A percentile compares a stretch with the other conserved stretches of the same genome.
phyloP scores from a whole-genome alignment of 1,284 basidiomycete genomes.

The Sanghuangporus sanghuang region DNA sequence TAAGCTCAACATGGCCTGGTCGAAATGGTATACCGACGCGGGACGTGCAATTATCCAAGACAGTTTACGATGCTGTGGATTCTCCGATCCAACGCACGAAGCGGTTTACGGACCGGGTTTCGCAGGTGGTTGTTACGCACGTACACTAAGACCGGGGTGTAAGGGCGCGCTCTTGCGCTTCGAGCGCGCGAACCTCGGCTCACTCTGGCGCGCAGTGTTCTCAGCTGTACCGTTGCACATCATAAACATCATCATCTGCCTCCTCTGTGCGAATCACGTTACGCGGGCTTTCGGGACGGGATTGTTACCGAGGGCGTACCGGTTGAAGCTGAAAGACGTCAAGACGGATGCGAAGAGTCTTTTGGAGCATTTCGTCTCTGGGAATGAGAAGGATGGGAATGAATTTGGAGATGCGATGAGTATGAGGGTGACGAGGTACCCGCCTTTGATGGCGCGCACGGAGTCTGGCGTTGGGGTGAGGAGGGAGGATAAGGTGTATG shows the following conservation, averaged over 20 bases:
- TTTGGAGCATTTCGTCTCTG: constrained; percentile 6
- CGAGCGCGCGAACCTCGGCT: constrained; percentile 48
- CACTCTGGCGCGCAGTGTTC: constrained; percentile 58
- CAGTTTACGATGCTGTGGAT: constrained; percentile 68
- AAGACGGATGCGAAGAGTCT: constrained; percentile 32
- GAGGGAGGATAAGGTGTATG: constrained; percentile 11
- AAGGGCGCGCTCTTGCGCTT: constrained; percentile 59
- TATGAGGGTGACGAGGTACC: neutral
- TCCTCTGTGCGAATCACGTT: constrained; percentile 72
- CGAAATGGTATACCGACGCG: constrained; percentile 51
- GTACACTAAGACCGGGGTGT: constrained; percentile 65
- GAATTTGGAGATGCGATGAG: neutral
- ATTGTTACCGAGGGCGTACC: constrained; percentile 61
- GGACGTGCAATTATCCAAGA: constrained; percentile 65
- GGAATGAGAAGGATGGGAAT: neutral
- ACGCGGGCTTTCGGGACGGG: constrained; percentile 69
- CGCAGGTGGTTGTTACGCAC: constrained; percentile 48
- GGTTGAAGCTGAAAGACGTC: constrained; percentile 46
- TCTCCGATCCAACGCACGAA: constrained; percentile 60
- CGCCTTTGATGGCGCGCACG: constrained; percentile 9
- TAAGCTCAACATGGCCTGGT: constrained; percentile 73
- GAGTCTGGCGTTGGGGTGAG: neutral
- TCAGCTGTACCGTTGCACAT: constrained; percentile 62
- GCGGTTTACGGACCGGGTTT: constrained; percentile 47
- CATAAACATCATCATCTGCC: constrained; percentile 53